Evolutionary conservation across 2,329 filamentous ascomycete species (phyloP).

Genomic region (Stromatinia cepivora): DNA sequence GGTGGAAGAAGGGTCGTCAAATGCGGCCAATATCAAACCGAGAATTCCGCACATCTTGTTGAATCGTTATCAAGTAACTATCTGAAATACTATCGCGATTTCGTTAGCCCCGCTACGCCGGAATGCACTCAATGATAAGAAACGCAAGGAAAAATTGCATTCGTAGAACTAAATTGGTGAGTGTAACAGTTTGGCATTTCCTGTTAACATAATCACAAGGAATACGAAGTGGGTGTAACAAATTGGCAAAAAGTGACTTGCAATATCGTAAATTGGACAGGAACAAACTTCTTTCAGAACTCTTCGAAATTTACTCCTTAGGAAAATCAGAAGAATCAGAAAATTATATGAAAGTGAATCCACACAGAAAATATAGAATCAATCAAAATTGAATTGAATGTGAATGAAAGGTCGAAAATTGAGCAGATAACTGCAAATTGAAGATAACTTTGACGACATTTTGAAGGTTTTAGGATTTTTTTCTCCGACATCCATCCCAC

Average conservation of each 20-base stretch:
- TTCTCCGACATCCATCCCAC: constrained; percentile 16
- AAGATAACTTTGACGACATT: constrained; percentile 19
- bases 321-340: not conserved
- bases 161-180: constrained; percentile 33
- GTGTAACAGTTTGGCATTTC: constrained; percentile 39
- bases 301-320: not conserved
- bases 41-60: constrained; percentile 62
- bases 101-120: constrained; percentile 20
- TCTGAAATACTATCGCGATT: constrained; percentile 7
- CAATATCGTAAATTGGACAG: not conserved
- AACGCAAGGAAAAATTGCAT: constrained; percentile 23
- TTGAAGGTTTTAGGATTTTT: constrained; percentile 24
- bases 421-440: constrained; percentile 9
- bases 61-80: not conserved
- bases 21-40: constrained; percentile 59
- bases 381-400: not conserved
- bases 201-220: constrained; percentile 34
- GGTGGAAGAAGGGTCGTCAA: constrained; percentile 47
- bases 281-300: not conserved
- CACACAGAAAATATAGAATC: not conserved
- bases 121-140: constrained; percentile 6
- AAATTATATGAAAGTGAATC: not conserved
- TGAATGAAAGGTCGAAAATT: not conserved
- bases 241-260: not conserved
- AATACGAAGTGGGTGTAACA: not conserved